Evolutionary conservation across 768 basidiomycete genomes (phyloP), one percentile per base, ranked within the genome.

Genomic region (Tricholoma furcatifolium): DNA sequence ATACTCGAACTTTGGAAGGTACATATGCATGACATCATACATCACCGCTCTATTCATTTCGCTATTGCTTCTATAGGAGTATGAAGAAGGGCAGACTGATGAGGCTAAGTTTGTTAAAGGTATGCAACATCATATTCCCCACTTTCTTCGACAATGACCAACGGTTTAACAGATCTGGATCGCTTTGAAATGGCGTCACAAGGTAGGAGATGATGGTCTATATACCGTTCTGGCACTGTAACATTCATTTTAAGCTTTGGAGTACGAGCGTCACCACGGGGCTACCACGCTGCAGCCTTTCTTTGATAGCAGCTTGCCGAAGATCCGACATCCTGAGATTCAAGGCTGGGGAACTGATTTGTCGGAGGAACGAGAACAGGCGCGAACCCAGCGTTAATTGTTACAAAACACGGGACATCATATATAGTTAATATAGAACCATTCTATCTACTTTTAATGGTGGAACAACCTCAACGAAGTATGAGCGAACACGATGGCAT

Each of bases 101-200:
- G 93, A 95, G 65, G 91, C 93, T 0, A 82, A 73, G 51, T 93
- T 95, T 62, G 92, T 95, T 38, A 95, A 95, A 79, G 91, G 91
- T 80, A 46, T 14, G 15, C 14, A 20, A 12, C 41, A 20, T 21
- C 30, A 30, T 6, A 35, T 43, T 4, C 24, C 31, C 20, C 23
- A 20, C 30, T n/a, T 36, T 24, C 18, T 14, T 47, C 39, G 10
- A 7, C 31, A 8, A 47, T 5, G 42, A n/a, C 15, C n/a, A n/a
- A 40, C 10, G 5, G 10, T 27, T 14, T 14, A 51, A 9, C 51
- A 93, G 92, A 95, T 64, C 76, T 94, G 4, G 92, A 95, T 64
- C 77, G 88, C 6, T 85, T 93, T 51, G 92, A 95, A 66, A 88
- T 95, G 88, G 90, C 90, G 0, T 73, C 84, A 0, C 92, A 95